Percentiles rank a stretch among this genome's conserved stretches.
Conservation (phyloP, 1,284 basidiomycete genomes). For the Lentinula novae-zelandiae region DNA sequence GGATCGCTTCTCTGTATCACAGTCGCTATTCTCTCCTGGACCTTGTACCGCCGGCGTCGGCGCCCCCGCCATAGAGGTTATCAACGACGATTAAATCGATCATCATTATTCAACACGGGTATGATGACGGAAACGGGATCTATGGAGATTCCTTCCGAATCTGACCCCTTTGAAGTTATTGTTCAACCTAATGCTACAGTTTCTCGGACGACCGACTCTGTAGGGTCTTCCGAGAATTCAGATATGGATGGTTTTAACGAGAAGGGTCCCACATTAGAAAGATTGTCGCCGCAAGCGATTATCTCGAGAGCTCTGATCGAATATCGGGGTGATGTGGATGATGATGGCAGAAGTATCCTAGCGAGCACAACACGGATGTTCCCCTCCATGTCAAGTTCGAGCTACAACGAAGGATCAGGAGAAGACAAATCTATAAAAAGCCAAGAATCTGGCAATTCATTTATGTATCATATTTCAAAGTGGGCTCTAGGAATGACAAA, state of each 20-base stretch:
- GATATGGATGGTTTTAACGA: background rate
- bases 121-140: conserved; percentile 2
- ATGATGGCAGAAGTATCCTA: background rate
- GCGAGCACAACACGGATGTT: background rate
- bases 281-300: background rate
- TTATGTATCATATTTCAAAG: background rate
- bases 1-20: background rate
- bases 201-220: background rate
- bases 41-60: background rate
- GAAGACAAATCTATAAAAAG: background rate
- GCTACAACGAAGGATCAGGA: background rate
- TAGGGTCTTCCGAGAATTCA: background rate
- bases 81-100: background rate
- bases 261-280: background rate
- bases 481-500: conserved; percentile 4
- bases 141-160: background rate
- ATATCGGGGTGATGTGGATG: background rate
- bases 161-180: background rate
- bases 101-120: background rate
- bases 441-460: background rate
- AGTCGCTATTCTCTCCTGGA: background rate
- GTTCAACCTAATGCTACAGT: background rate
- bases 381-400: background rate
- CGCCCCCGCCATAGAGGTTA: too few species aligned
- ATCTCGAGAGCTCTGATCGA: background rate